phyloP scores from a whole-genome alignment of 1,284 basidiomycete genomes.

The Cryptococcus depauperatus region DNA sequence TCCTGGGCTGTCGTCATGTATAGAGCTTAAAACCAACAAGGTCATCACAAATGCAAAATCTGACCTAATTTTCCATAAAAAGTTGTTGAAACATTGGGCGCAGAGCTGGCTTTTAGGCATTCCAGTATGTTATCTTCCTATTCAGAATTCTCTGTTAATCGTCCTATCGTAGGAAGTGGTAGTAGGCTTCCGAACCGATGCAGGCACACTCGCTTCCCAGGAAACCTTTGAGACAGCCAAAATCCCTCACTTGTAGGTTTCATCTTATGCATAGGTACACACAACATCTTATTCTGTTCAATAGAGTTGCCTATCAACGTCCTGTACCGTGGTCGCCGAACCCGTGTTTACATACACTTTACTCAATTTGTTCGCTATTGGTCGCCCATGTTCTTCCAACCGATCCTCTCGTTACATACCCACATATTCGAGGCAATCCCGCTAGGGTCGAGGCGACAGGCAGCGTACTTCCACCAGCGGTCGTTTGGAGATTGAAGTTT shows the following conservation, averaged over 20 bases:
- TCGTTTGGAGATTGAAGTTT: constrained; percentile 36
- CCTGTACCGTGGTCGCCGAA: constrained; percentile 31
- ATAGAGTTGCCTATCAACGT: constrained; percentile 21
- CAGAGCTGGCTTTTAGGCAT: constrained; percentile 90
- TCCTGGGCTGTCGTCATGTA: constrained; percentile 48
- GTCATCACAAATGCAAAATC: constrained; percentile 62
- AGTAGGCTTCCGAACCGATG: constrained; percentile 81
- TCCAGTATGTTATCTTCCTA: constrained; percentile 52
- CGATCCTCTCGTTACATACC: constrained; percentile 22
- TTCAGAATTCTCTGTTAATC: neutral
- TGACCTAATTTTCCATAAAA: constrained; percentile 73
- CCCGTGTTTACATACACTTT: constrained; percentile 33
- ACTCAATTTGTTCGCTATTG: constrained; percentile 29
- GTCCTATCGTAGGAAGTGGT: constrained; percentile 59
- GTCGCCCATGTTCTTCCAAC: constrained; percentile 28
- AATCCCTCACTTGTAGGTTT: constrained; percentile 54
- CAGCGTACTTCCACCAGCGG: constrained; percentile 25
- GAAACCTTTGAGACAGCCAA: constrained; percentile 64
- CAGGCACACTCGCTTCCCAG: constrained; percentile 57
- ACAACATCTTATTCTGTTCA: constrained; percentile 25
- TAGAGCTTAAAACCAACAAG: constrained; percentile 91
- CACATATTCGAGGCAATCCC: neutral
- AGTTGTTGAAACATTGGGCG: constrained; percentile 89
- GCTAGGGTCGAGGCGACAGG: constrained; percentile 1
- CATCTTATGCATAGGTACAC: constrained; percentile 6